Evolutionary conservation across 129 eudicot species (phyloP), one percentile per base, ranked within the genome.

Genomic region (Chrysanthemum seticuspe): DNA sequence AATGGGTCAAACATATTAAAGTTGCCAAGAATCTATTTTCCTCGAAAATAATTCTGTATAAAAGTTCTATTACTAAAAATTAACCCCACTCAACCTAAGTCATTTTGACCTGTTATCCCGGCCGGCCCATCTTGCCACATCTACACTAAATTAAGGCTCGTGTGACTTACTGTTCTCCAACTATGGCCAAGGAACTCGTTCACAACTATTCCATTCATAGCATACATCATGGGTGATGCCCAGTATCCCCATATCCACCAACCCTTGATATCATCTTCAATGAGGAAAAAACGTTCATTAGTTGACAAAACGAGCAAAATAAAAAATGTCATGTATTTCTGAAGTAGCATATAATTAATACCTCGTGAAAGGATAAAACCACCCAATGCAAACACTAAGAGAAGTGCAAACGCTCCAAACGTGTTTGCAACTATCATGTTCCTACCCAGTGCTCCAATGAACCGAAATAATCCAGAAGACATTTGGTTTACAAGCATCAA

Each of bases 401-500:
- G 75, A 49, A 87, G 23, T 1, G 82, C 76, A 78, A 76, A 74
- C 14, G 84, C 49, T 16, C 93, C 93, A 47, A 82, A 83, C 3
- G 97, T 88, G 86, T 86, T 91, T 10, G 96, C 96, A 40, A 88
- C 78, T 64, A 86, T 76, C 87, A 80, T 80, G 45, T 75, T 81
- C 56, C 96, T 77, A 13, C 97, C 96, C 10, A 72, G 3, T 36
- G 92, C 86, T 14, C 83, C 97, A 8, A 82, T 82, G 49, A 79
- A 52, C 29, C 92, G 80, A 62, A 91, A 91, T 74, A 91, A 74
- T 55, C 68, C 84, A 55, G 90, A 64, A 50, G 97, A 88, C 83
- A 83, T 79, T 71, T 88, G 97, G 79, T 77, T 75, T 12, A 81
- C 65, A 45, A 73, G 63, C 27, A 85, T 10, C 4, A 91, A 85